A percentile compares a stretch with the other conserved stretches of the same genome.
phyloP scores from a whole-genome alignment of 2,329 filamentous ascomycete genomes.

The Diaporthe nobilis region DNA sequence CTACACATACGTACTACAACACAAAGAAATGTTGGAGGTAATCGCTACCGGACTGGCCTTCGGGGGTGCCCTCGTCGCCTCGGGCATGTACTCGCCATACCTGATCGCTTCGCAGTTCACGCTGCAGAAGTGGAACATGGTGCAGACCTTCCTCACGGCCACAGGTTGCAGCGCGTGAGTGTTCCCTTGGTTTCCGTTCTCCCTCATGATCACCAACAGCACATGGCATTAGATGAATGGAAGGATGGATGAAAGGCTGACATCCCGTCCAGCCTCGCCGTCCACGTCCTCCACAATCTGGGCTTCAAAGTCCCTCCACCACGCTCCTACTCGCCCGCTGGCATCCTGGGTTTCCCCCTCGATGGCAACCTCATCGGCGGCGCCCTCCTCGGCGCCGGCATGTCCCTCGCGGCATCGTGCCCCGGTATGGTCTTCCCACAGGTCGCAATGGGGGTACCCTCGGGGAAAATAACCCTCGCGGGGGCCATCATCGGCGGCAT shows the following conservation, averaged over 20 bases:
- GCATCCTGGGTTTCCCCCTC: slow-evolving; percentile 64
- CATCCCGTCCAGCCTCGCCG: slow-evolving; percentile 55
- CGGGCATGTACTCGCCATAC: slow-evolving; percentile 72
- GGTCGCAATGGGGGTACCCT: slow-evolving; percentile 65
- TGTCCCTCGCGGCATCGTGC: slow-evolving; percentile 76
- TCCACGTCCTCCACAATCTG: slow-evolving; percentile 60
- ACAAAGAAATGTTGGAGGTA: slow-evolving; percentile 46
- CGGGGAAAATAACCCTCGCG: slow-evolving; percentile 65
- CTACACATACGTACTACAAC: neutral
- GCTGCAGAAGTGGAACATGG: slow-evolving; percentile 75
- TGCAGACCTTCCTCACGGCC: slow-evolving; percentile 74
- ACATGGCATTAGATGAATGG: neutral
- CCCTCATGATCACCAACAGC: slow-evolving; percentile 18
- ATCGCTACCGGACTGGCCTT: slow-evolving; percentile 69
- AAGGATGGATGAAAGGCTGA: neutral
- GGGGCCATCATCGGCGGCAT: slow-evolving; percentile 71
- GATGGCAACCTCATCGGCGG: slow-evolving; percentile 78
- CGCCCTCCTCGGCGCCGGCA: slow-evolving; percentile 72
- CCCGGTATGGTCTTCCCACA: slow-evolving; percentile 76
- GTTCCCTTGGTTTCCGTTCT: neutral
- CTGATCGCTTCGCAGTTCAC: slow-evolving; percentile 74
- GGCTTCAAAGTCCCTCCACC: slow-evolving; percentile 61
- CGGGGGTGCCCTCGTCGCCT: slow-evolving; percentile 71
- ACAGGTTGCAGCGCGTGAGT: slow-evolving; percentile 74
- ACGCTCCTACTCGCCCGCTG: slow-evolving; percentile 65